Base-by-base conservation (phyloP, 2,329 filamentous ascomycete genomes). In the Chaetomium globosum region DNA sequence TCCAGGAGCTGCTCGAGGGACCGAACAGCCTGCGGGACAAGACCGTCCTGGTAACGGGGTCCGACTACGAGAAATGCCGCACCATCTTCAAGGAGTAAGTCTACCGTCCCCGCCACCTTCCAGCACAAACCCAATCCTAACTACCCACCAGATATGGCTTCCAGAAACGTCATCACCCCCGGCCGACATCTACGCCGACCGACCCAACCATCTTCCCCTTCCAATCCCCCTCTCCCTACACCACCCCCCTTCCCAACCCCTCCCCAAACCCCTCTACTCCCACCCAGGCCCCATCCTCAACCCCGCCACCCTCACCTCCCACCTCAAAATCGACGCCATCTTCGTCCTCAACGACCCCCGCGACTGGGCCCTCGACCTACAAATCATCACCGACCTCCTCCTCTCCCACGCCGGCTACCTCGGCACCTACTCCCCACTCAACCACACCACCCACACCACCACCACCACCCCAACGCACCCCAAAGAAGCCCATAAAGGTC, bases 341-440 rank as follows among this genome's bases (percentile, higher is more conserved):
- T 90, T 98, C 73, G 90, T 97, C 7, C 97, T 94, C 83, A 96
- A 97, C 76, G 95, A 98, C 77, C 93, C 95, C 3, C 87, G 95
- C 63, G 95, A 99, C 80, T 99, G 95, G 95, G 93, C 91, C 0
- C 83, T 97, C 10, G 94, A 98, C 76, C 87, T 87, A 2, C 91
- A 96, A 74, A 80, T 98, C 71, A 89, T 98, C 64, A 74, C 90
- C 61, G 95, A 99, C 76, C 80, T 97, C 12, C 80, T 98, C 7
- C 82, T 96, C 49, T 97, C 93, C 0, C 82, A 86, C 21, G 73
- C 83, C n/a, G 95, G 95, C 21, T 86, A 91, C 64, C 75, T 97
- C 4, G 95, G 94, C 30, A 97, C 94, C 0, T 82, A 91, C 51
- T 94, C 91, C 0, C 69, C 82, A 12, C 87, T 86, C 74, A 96